Conservation (phyloP, 768 basidiomycete species). For the Leccinum ochraceum region DNA sequence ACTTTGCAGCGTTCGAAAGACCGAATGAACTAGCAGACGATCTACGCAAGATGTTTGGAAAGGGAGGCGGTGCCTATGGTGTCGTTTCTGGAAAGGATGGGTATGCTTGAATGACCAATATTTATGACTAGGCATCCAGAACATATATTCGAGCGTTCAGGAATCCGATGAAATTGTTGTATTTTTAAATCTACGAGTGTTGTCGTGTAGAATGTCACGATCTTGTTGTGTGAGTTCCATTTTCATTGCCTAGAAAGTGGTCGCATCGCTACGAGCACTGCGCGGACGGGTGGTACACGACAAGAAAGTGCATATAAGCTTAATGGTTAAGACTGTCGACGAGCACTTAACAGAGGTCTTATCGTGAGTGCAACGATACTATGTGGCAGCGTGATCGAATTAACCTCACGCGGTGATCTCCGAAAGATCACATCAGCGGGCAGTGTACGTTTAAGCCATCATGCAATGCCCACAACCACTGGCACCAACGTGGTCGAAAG, state of each 20-base stretch:
- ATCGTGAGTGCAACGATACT: neutral
- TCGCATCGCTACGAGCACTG: neutral
- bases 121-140: neutral
- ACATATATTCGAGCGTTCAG: neutral
- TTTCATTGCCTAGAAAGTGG: neutral
- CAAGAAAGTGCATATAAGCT: too few relatives aligned
- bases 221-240: neutral
- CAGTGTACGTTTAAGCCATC: neutral
- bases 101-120: constrained; percentile 29
- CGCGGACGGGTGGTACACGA: too few relatives aligned
- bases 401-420: neutral
- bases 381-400: neutral
- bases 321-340: too few relatives aligned
- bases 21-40: constrained; percentile 51
- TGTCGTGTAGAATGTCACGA: neutral
- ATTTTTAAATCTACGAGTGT: neutral
- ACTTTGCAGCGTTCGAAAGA: constrained; percentile 56
- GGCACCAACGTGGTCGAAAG: neutral
- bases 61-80: constrained; percentile 48
- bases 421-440: neutral
- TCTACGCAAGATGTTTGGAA: constrained; percentile 57
- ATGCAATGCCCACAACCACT: neutral
- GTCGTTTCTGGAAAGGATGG: constrained; percentile 48
- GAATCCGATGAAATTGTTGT: neutral
- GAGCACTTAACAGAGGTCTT: neutral